These are phyloP conservation scores for Pseudogymnoascus sp. DNA, from an alignment of 2,329 filamentous ascomycete genomes.

Conservation along the genomic window DNA sequence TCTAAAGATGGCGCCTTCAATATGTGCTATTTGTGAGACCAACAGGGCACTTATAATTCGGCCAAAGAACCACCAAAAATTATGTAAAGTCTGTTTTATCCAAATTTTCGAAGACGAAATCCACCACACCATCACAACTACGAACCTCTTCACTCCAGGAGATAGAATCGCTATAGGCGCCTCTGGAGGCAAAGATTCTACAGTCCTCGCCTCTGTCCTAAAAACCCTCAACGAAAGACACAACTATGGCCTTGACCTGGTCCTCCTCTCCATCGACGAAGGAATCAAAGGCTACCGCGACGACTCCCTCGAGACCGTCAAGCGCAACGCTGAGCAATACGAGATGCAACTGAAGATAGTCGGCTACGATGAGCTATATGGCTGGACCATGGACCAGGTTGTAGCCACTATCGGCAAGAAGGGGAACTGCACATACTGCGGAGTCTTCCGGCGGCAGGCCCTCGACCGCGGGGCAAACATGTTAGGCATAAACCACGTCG, in stretches of 20 bases:
- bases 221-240: slow-evolving; percentile 91
- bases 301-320: slow-evolving; percentile 92
- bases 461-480: slow-evolving; percentile 86
- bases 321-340: slow-evolving; percentile 86
- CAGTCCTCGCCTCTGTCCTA: slow-evolving; percentile 86
- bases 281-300: slow-evolving; percentile 96
- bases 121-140: slow-evolving; percentile 82
- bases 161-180: slow-evolving; percentile 92
- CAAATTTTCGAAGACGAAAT: slow-evolving; percentile 84
- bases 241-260: slow-evolving; percentile 76
- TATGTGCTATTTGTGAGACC: slow-evolving; percentile 69
- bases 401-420: slow-evolving; percentile 96
- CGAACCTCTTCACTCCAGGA: slow-evolving; percentile 72
- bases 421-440: slow-evolving; percentile 98
- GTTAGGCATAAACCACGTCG: slow-evolving; percentile 83
- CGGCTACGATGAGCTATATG: slow-evolving; percentile 88
- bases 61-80: slow-evolving; percentile 89
- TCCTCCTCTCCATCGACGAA: slow-evolving; percentile 89
- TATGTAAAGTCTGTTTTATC: slow-evolving; percentile 88
- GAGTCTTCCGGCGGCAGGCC: slow-evolving; percentile 90
- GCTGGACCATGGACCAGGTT: slow-evolving; percentile 99
- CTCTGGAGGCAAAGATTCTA: slow-evolving; percentile 95
- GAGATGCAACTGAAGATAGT: slow-evolving; percentile 87
- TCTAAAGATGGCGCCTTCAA: slow-evolving; percentile 63
- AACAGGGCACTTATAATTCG: slow-evolving; percentile 82